phyloP scores from a whole-genome alignment of 371 early-diverging fungal species.

The Choanephora cucurbitarum region DNA sequence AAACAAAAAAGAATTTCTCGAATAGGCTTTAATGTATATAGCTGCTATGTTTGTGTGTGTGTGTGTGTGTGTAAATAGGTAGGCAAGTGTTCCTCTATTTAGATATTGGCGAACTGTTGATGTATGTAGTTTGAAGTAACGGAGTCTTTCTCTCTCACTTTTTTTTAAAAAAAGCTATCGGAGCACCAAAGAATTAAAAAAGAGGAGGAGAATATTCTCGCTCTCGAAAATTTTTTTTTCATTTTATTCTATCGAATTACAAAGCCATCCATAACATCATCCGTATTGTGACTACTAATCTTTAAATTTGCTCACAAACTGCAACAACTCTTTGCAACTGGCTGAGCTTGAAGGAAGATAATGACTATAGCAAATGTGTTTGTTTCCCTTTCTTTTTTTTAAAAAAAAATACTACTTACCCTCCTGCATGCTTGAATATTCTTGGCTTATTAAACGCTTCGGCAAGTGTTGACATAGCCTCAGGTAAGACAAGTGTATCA shows the following conservation, averaged over 20 bases:
- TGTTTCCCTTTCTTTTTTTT: not conserved
- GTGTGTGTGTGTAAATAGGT: no score
- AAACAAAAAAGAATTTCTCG: no score
- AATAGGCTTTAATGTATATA: no score
- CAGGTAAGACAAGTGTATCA: constrained; percentile 49
- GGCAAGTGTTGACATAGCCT: constrained; percentile 29
- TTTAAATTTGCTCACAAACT: constrained; percentile 7
- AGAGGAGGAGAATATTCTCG: no score
- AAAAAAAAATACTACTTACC: constrained; percentile 35
- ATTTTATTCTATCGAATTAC: not conserved
- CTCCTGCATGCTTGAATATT: constrained; percentile 42
- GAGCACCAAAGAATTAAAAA: constrained; percentile 26
- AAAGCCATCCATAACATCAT: constrained; percentile 14
- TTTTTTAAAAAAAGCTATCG: constrained; percentile 15
- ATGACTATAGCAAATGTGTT: constrained; percentile 11
- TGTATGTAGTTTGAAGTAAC: constrained; percentile 11
- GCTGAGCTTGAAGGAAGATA: constrained; percentile 20
- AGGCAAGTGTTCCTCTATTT: no score
- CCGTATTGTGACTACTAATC: constrained; percentile 11
- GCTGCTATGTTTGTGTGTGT: no score
- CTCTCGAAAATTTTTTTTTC: no score
- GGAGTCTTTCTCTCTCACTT: constrained; percentile 25
- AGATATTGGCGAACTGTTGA: no score
- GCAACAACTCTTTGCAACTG: constrained; percentile 18
- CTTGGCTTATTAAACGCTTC: constrained; percentile 31